phyloP scores from a whole-genome alignment of 805 yeast genomes.

The Suhomyces canberraensis region DNA sequence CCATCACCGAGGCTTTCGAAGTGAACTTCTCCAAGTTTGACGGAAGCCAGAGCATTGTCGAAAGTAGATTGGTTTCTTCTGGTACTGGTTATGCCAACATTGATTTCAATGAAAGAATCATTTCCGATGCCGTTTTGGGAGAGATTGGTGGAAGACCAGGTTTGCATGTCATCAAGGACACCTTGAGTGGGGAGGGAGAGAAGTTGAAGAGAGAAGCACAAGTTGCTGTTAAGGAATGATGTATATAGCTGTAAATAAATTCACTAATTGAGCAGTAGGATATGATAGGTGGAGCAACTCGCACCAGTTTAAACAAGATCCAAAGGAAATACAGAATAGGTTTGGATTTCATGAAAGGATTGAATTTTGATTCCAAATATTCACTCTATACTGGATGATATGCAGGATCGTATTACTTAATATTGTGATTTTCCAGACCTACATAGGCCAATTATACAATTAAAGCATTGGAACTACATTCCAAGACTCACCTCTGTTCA shows the following conservation, averaged over 20 bases:
- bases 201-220: constrained; percentile 36
- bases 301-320: no score
- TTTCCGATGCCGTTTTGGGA: constrained; percentile 37
- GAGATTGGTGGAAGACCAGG: constrained; percentile 43
- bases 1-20: constrained; percentile 58
- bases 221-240: constrained; percentile 18
- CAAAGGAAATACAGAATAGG: no score
- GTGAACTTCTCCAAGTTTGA: constrained; percentile 35
- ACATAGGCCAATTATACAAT: no score
- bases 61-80: constrained; percentile 33
- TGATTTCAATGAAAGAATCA: constrained; percentile 29
- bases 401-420: no score
- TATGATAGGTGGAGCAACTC: no score
- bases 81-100: constrained; percentile 26
- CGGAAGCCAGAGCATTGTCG: constrained; percentile 29
- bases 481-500: no score
- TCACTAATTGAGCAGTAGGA: no score
- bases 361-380: no score
- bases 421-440: no score
- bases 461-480: no score
- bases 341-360: no score
- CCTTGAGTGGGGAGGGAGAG: constrained; percentile 39
- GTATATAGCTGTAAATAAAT: constrained; percentile 2
- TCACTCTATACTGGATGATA: no score
- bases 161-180: constrained; percentile 33